Evolutionary conservation across 495 filamentous ascomycete genomes (phyloP).

Genomic region (Extremus antarcticus): DNA sequence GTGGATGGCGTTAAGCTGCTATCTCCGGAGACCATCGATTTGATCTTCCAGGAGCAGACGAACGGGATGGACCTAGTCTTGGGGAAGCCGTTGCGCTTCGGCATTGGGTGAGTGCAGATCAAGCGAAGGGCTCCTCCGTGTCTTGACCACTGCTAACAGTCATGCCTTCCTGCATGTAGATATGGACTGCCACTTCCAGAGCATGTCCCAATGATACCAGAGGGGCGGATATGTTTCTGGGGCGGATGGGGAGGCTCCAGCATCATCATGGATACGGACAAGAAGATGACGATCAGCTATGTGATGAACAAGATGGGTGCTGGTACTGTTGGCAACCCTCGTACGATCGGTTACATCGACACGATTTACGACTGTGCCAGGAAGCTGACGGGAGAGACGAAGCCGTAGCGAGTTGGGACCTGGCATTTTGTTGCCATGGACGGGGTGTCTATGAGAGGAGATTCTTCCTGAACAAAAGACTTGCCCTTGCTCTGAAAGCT

Average conservation of each 20-base stretch:
- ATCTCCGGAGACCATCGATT: conserved; percentile 26
- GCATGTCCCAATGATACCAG: conserved; percentile 16
- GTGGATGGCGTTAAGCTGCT: conserved; percentile 30
- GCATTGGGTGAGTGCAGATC: no score
- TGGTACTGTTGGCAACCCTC: background rate
- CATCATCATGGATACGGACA: conserved; percentile 35
- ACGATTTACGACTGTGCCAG: background rate
- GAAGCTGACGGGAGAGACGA: background rate
- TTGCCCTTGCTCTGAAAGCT: no score
- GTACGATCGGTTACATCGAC: background rate
- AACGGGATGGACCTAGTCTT: conserved; percentile 30
- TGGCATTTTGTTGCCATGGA: background rate
- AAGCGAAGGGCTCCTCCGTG: no score
- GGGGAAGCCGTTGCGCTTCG: conserved; percentile 23
- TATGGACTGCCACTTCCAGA: conserved; percentile 26
- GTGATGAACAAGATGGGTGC: conserved; percentile 36
- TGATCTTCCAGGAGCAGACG: conserved; percentile 33
- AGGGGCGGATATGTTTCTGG: conserved; percentile 33
- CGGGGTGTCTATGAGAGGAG: no score
- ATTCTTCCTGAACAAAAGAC: no score
- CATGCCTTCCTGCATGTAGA: no score
- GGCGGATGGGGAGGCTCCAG: conserved; percentile 37
- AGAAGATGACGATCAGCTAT: conserved; percentile 34
- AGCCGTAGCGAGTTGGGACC: background rate
- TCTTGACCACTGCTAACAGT: no score